These are phyloP conservation scores for Leishmania guyanensis DNA, from an alignment of 208 protist genomes.

Conservation along the genomic window DNA sequence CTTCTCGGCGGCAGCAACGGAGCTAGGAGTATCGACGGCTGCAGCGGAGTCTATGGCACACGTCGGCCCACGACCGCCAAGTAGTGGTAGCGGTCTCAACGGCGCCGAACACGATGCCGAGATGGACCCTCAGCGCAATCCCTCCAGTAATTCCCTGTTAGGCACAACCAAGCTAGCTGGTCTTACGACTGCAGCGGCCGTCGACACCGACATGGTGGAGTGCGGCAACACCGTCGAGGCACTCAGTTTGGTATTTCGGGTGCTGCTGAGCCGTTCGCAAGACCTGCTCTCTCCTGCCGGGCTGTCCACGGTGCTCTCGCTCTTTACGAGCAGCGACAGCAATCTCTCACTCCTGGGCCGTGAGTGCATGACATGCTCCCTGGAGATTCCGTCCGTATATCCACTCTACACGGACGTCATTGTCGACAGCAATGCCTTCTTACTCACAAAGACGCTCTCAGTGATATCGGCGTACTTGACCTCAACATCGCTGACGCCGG, in stretches of 20 bases:
- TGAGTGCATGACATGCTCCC: constrained; percentile 55
- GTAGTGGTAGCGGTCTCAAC: not conserved
- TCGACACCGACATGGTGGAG: constrained; percentile 22
- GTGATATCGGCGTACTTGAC: constrained; percentile 46
- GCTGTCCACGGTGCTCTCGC: constrained; percentile 47
- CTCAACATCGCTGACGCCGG: constrained; percentile 25
- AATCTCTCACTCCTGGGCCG: constrained; percentile 53
- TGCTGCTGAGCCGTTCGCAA: constrained; percentile 49
- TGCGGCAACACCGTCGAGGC: constrained; percentile 40
- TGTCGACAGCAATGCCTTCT: constrained; percentile 25
- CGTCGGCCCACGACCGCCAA: not conserved
- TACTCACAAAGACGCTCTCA: constrained; percentile 48
- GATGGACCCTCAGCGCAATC: not conserved
- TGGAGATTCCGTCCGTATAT: constrained; percentile 63
- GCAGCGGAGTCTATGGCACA: not conserved
- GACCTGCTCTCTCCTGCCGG: constrained; percentile 32
- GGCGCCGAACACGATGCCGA: constrained; percentile 10
- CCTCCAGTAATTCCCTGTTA: constrained; percentile 27
- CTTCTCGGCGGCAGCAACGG: not conserved
- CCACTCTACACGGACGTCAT: constrained; percentile 55
- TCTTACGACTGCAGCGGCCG: constrained; percentile 1
- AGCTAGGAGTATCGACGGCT: not conserved
- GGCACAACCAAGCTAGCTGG: constrained; percentile 14
- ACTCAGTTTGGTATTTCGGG: constrained; percentile 51
- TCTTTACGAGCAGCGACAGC: constrained; percentile 47